Evolutionary conservation across 208 protist genomes (phyloP), one percentile per base, ranked within the genome.

Genomic region (Trypanosomatidae sp.): DNA sequence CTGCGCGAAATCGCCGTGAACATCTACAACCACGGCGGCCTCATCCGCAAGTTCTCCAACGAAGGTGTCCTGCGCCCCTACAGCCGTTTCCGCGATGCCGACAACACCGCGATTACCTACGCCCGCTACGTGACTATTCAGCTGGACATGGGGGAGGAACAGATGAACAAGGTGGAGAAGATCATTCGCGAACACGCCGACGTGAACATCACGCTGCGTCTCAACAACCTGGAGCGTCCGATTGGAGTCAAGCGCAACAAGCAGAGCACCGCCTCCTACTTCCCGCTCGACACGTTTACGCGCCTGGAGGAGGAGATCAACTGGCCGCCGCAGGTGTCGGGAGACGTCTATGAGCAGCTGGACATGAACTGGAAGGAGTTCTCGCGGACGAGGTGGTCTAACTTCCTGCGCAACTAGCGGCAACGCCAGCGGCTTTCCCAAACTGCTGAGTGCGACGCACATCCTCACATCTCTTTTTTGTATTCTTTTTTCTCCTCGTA

Each of bases 351-450:
- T 62, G 88, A 95, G 65, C 92, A 97, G 73, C 76, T 97, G 19
- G 92, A 97, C 33, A 94, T 94, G 90, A 95, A 95, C 76, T 97
- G 92, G 92, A 97, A 97, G 79, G 92, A 97, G 79, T 97, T 97
- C 75, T 94, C 92, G 4, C 90, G 92, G 7, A 97, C 92, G 25
- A 81, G 92, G n/a, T 97, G 92, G 92, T 95, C 92, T 0, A 95
- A 91, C 69, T 97, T 84, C 64, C 80, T 97, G 53, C 83, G 92
- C 36, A 94, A 85, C 52, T 95, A 69, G 85, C 58, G 12, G 25
- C 5, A n/a, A n/a, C n/a, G n/a, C n/a, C n/a, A n/a, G n/a, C n/a
- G n/a, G n/a, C n/a, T n/a, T n/a, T n/a, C n/a, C n/a, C n/a, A n/a
- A n/a, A n/a, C n/a, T n/a, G n/a, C n/a, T n/a, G n/a, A n/a, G n/a